These are phyloP conservation scores for Juglanconis oblonga DNA, from an alignment of 2,329 filamentous ascomycete species.

Conservation along the genomic window DNA sequence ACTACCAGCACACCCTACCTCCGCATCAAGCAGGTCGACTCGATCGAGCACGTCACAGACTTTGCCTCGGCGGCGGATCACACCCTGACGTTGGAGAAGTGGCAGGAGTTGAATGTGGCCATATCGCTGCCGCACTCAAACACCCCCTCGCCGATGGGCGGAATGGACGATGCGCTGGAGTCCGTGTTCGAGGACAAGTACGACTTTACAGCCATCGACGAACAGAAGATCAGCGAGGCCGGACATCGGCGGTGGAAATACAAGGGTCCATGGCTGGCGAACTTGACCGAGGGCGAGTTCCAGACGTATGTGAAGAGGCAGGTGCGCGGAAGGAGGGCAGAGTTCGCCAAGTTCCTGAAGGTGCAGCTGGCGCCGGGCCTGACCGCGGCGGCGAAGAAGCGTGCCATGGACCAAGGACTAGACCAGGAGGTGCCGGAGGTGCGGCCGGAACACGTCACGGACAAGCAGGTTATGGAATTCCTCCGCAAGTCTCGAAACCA, in stretches of 20 bases:
- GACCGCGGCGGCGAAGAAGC: slow-evolving; percentile 34
- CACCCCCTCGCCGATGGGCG: background rate
- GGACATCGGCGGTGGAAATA: slow-evolving; percentile 63
- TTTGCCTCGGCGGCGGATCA: slow-evolving; percentile 82
- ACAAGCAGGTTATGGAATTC: slow-evolving; percentile 49
- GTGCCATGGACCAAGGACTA: slow-evolving; percentile 37
- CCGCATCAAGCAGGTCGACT: slow-evolving; percentile 75
- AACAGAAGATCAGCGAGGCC: slow-evolving; percentile 30
- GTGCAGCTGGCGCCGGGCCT: slow-evolving; percentile 44
- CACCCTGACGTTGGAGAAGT: slow-evolving; percentile 77
- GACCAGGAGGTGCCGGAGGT: slow-evolving; percentile 28
- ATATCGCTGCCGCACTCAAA: slow-evolving; percentile 52
- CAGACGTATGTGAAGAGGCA: slow-evolving; percentile 50
- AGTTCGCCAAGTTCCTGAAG: slow-evolving; percentile 55
- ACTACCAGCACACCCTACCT: slow-evolving; percentile 72
- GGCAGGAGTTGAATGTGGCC: slow-evolving; percentile 75
- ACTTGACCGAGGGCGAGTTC: slow-evolving; percentile 60
- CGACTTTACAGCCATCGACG: slow-evolving; percentile 48
- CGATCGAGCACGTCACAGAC: slow-evolving; percentile 84
- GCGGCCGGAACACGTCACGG: slow-evolving; percentile 40
- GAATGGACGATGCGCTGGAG: slow-evolving; percentile 29
- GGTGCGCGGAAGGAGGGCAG: slow-evolving; percentile 49
- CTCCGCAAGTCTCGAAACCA: slow-evolving; percentile 52
- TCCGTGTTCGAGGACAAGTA: slow-evolving; percentile 60
- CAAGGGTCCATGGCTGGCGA: slow-evolving; percentile 63